Percentiles rank a stretch among this genome's conserved stretches.
Evolutionary conservation across 2,329 filamentous ascomycete genomes (phyloP).

Genomic region (Talaromyces sp.): DNA sequence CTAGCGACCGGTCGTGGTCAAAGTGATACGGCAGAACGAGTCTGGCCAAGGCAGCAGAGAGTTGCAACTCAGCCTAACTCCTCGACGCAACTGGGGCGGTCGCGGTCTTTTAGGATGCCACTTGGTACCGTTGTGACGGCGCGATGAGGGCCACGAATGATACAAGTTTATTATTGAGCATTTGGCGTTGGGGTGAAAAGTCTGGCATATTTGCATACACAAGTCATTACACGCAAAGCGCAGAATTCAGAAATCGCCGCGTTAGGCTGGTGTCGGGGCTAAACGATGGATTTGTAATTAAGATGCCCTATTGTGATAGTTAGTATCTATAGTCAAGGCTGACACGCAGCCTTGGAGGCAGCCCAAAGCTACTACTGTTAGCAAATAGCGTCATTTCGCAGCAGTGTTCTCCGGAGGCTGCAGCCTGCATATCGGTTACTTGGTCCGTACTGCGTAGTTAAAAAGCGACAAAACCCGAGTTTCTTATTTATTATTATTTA

Average conservation of each 20-base stretch:
- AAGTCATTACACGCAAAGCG: not conserved
- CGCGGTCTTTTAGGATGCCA: slow-evolving; percentile 87
- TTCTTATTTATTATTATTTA: not conserved
- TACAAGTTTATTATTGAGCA: not conserved
- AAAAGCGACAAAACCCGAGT: not conserved
- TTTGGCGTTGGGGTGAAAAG: not conserved
- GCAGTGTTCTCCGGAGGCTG: not conserved
- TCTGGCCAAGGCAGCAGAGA: slow-evolving; percentile 45
- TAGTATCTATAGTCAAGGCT: not conserved
- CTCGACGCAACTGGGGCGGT: slow-evolving; percentile 80
- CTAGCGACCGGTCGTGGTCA: slow-evolving; percentile 67
- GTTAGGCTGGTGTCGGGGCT: not conserved
- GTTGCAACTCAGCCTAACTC: slow-evolving; percentile 66
- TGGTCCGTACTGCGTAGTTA: not conserved
- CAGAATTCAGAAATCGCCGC: not conserved
- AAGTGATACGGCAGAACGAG: slow-evolving; percentile 49
- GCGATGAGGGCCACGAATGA: not conserved
- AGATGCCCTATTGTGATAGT: not conserved
- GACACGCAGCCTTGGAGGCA: not conserved
- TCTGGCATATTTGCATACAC: not conserved
- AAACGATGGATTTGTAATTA: not conserved
- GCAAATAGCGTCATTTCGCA: not conserved
- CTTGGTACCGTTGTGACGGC: slow-evolving; percentile 65
- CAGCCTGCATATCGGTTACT: not conserved
- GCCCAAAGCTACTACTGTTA: not conserved